Evolutionary conservation across 2,329 filamentous ascomycete species (phyloP), one percentile per base, ranked within the genome.

Genomic region (Aspergillus caelatus): DNA sequence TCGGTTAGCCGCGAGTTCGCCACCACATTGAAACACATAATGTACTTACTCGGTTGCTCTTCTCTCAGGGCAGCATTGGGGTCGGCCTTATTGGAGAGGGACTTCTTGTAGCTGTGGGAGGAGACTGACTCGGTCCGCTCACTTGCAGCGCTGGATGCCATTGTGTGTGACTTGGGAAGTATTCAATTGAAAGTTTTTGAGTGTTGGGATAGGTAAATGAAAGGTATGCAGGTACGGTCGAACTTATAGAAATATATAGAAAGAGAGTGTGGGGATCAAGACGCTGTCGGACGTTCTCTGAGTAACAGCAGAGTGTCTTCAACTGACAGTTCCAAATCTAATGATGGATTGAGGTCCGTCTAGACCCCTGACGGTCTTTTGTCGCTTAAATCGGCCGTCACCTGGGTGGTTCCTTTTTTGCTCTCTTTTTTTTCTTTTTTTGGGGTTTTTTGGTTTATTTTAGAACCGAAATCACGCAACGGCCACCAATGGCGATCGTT

Each of bases 11-110:
- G 32, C 32, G 54, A 46, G 56, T 32, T 64, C 32, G 50, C 34
- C 39, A 26, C 30, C 14, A 28, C 28, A 8, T 26, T 61, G 58
- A 12, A 48, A 34, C 41, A 53, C 21, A 10, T 45, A 21, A 7
- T 19, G 39, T 61, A 85, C 91, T 72, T 83, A 96, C 93, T 86
- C 66, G 94, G 93, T 78, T 97, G 92, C 61, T 87, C 88, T 80
- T 97, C 93, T 68, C 85, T 89, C 77, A 96, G 90, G 67, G 93
- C 93, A 77, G 92, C 81, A 66, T 91, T 93, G 39, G 93, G 93
- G 77, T 97, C 93, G 39, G 93, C 91, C 83, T 95, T 96, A 76
- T 85, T 89, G 70, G 91, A 89, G 70, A 93, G 58, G 19, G 72
- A 70, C 6, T 61, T 67, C 45, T 62, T 62, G 60, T 62, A 39